A percentile compares a stretch with the other conserved stretches of the same genome.
phyloP scores from a whole-genome alignment of 768 basidiomycete species.

The Boletus vinaceobasis region DNA sequence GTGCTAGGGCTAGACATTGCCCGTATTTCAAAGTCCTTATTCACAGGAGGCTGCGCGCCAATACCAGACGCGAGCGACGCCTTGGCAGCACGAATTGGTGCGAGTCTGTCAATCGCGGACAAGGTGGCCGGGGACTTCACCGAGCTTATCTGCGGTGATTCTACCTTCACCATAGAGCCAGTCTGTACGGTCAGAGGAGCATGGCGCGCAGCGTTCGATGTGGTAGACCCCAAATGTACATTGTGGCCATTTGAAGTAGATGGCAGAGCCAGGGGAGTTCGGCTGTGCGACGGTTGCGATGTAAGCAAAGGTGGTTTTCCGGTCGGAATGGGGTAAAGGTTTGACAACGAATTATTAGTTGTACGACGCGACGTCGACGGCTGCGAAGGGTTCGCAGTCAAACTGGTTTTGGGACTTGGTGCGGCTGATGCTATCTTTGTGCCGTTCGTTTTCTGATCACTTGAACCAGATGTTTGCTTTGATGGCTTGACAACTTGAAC shows the following conservation, averaged over 20 bases:
- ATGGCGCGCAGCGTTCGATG: neutral
- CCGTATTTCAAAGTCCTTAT: neutral
- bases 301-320: neutral
- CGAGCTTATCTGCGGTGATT: conserved; percentile 13
- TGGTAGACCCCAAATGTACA: neutral
- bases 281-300: neutral
- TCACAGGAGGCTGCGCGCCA: conserved; percentile 7
- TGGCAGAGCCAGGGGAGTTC: neutral
- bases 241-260: neutral
- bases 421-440: conserved; percentile 1
- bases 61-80: conserved; percentile 18
- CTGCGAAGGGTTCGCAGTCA: neutral
- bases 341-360: conserved; percentile 23
- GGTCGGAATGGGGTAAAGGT: neutral
- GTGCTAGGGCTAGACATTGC: neutral
- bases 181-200: conserved; percentile 12
- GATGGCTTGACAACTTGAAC: conserved; percentile 13
- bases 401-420: neutral
- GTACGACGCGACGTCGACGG: conserved; percentile 8
- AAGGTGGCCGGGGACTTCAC: conserved; percentile 4
- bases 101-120: conserved; percentile 25
- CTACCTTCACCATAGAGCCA: conserved; percentile 12
- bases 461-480: conserved; percentile 3
- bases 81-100: conserved; percentile 34
- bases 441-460: conserved; percentile 1